Evolutionary conservation across 345 rosid species (phyloP).

Genomic region (Eutrema japonicum): DNA sequence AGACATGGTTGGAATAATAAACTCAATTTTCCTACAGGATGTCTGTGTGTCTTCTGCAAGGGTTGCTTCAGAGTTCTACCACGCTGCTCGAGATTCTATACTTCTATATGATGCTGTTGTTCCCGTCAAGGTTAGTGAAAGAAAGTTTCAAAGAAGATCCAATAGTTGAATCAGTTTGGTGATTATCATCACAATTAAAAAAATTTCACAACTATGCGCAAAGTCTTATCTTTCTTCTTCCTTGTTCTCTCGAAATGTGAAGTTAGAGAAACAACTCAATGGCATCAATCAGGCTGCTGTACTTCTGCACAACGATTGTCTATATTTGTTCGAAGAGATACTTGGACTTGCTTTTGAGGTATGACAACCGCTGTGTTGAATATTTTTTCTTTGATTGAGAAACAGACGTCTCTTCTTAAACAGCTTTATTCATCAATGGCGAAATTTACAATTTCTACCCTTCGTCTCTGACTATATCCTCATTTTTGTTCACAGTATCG

Average conservation of each 20-base stretch:
- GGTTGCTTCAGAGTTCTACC: slow-evolving; percentile 84
- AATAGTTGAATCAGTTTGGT: slow-evolving; percentile 10
- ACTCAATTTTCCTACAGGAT: slow-evolving; percentile 58
- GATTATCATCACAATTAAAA: slow-evolving; percentile 10
- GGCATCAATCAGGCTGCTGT: slow-evolving; percentile 87
- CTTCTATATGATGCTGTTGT: slow-evolving; percentile 89
- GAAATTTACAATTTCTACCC: neutral
- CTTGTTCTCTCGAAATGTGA: slow-evolving; percentile 54
- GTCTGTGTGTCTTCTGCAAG: slow-evolving; percentile 83
- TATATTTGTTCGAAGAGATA: slow-evolving; percentile 84
- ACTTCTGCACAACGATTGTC: slow-evolving; percentile 92
- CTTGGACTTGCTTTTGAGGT: slow-evolving; percentile 96
- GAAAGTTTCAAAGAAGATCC: slow-evolving; percentile 7
- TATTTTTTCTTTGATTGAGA: slow-evolving; percentile 1
- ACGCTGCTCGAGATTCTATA: slow-evolving; percentile 82
- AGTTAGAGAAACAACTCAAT: slow-evolving; percentile 94
- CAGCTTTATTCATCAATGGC: neutral
- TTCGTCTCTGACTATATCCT: slow-evolving; percentile 26
- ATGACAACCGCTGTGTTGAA: slow-evolving; percentile 23
- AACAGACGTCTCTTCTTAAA: neutral
- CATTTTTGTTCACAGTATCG: slow-evolving; percentile 66
- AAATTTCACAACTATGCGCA: slow-evolving; percentile 1
- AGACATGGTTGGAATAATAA: slow-evolving; percentile 29
- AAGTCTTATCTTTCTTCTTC: slow-evolving; percentile 34
- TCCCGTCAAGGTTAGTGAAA: slow-evolving; percentile 88